phyloP scores from a whole-genome alignment of 345 rosid species.

The Heritiera fomes region DNA sequence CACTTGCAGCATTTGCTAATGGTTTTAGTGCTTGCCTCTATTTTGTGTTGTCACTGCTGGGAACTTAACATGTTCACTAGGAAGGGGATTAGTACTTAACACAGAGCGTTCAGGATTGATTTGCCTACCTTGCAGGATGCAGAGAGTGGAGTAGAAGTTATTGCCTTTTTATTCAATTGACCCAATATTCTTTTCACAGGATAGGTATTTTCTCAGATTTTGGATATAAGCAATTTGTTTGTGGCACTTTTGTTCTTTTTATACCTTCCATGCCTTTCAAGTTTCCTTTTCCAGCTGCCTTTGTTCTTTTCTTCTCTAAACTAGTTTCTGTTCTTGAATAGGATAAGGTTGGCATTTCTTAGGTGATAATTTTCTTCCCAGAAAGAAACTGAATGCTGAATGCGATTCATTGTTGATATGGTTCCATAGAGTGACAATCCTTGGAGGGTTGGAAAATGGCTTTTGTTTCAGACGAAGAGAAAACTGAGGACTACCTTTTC shows the following conservation, averaged over 20 bases:
- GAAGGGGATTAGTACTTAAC: conserved; percentile 22
- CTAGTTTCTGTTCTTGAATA: conserved; percentile 23
- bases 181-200: conserved; percentile 28
- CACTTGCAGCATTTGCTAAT: background rate
- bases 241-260: conserved; percentile 29
- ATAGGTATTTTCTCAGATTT: conserved; percentile 33
- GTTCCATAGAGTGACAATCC: conserved; percentile 40
- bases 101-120: conserved; percentile 15
- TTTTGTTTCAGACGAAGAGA: conserved; percentile 68
- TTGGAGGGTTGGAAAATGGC: conserved; percentile 60
- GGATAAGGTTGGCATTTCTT: conserved; percentile 22
- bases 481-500: conserved; percentile 91
- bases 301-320: conserved; percentile 35
- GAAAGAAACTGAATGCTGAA: conserved; percentile 18
- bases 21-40: background rate
- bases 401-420: conserved; percentile 36
- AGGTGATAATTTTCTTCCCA: conserved; percentile 23
- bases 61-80: conserved; percentile 7
- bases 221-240: conserved; percentile 14
- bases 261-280: conserved; percentile 42
- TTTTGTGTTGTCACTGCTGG: conserved; percentile 23
- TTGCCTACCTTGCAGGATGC: conserved; percentile 20
- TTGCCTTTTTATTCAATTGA: conserved; percentile 15
- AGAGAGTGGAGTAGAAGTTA: conserved; percentile 31
- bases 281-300: conserved; percentile 40